These are phyloP conservation scores for Penicillium sp. DNA, from an alignment of 2,329 filamentous ascomycete genomes.

Conservation along the genomic window DNA sequence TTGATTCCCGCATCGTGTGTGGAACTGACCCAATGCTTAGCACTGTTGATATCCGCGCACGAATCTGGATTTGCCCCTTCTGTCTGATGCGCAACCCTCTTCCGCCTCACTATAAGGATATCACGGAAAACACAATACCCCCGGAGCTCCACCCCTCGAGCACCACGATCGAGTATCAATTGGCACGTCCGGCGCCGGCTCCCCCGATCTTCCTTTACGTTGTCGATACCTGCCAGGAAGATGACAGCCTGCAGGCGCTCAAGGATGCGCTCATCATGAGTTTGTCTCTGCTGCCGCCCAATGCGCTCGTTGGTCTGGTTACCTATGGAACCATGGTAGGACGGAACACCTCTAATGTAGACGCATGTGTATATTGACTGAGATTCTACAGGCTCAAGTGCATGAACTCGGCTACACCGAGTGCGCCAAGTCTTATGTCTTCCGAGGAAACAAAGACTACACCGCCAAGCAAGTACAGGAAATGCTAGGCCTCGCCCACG, in stretches of 20 bases:
- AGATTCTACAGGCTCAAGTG: conserved; percentile 70
- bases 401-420: conserved; percentile 98
- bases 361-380: conserved; percentile 9
- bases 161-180: conserved; percentile 67
- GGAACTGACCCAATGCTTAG: conserved; percentile 38
- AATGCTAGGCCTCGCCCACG: conserved; percentile 81
- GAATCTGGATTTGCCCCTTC: conserved; percentile 70
- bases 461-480: conserved; percentile 98
- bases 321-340: conserved; percentile 83
- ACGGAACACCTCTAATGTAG: conserved; percentile 14
- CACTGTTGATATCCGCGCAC: conserved; percentile 65
- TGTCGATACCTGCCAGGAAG: conserved; percentile 69
- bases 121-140: conserved; percentile 64
- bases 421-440: conserved; percentile 98
- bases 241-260: conserved; percentile 65
- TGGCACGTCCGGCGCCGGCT: conserved; percentile 61
- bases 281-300: conserved; percentile 62
- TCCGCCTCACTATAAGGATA: conserved; percentile 69
- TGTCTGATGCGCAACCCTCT: conserved; percentile 66
- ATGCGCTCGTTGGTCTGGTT: conserved; percentile 65
- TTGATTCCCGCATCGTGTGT: conserved; percentile 4
- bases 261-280: conserved; percentile 69
- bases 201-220: conserved; percentile 69
- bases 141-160: conserved; percentile 65
- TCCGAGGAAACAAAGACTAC: conserved; percentile 97